phyloP scores from a whole-genome alignment of 2,329 filamentous ascomycete genomes.

The Verticillium klebahnii region DNA sequence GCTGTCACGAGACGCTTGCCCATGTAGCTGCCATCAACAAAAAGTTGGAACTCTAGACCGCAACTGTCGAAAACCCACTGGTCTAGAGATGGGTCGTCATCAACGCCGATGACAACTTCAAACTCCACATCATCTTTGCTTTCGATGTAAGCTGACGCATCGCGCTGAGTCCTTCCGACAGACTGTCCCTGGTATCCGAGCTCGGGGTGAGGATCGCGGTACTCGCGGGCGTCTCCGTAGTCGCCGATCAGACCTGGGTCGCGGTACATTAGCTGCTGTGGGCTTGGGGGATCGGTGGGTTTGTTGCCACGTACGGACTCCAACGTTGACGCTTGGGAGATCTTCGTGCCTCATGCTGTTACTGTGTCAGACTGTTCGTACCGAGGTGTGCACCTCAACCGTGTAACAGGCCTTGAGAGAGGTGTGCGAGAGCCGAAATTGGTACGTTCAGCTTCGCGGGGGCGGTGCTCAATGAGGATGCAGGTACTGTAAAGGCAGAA shows the following conservation, averaged over 20 bases:
- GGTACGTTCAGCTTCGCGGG: too few relatives aligned
- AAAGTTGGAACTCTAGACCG: slow-evolving; percentile 8
- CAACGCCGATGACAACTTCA: slow-evolving; percentile 12
- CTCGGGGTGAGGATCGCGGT: background rate
- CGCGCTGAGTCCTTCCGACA: background rate
- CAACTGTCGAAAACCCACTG: slow-evolving; percentile 18
- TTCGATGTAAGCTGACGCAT: slow-evolving; percentile 23
- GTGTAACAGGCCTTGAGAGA: too few relatives aligned
- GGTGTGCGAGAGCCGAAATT: too few relatives aligned
- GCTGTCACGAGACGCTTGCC: slow-evolving; percentile 5
- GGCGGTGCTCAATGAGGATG: too few relatives aligned
- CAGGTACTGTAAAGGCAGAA: too few relatives aligned
- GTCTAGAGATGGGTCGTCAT: slow-evolving; percentile 12
- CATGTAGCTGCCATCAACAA: slow-evolving; percentile 19
- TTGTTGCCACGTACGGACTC: background rate
- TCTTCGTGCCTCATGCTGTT: background rate
- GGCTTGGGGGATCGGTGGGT: background rate
- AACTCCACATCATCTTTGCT: slow-evolving; percentile 21
- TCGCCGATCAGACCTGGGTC: background rate
- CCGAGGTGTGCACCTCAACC: background rate
- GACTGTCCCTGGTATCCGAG: background rate
- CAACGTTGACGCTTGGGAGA: background rate
- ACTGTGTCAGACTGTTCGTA: background rate
- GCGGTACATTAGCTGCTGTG: background rate
- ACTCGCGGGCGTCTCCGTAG: background rate